phyloP scores from a whole-genome alignment of 2,329 filamentous ascomycete species.

The Lasiodiplodia citricola region DNA sequence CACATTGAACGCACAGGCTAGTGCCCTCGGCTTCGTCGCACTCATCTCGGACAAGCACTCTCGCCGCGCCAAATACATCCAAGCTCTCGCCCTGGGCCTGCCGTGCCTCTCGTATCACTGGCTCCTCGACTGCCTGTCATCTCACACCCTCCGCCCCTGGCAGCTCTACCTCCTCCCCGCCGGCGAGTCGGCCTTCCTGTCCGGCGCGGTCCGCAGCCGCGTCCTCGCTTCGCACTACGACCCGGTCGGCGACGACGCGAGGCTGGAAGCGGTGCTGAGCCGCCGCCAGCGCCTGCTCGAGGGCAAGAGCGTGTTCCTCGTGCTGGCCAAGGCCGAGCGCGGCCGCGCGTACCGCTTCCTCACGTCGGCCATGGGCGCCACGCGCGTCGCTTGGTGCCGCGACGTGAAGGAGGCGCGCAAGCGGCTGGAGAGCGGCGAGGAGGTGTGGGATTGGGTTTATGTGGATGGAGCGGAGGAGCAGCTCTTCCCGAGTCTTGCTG shows the following conservation, averaged over 20 bases:
- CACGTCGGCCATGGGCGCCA: conserved; percentile 76
- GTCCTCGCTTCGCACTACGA: conserved; percentile 63
- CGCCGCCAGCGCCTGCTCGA: conserved; percentile 66
- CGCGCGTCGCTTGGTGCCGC: conserved; percentile 66
- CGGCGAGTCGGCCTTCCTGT: conserved; percentile 77
- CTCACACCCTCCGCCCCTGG: conserved; percentile 72
- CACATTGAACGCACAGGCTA: conserved; percentile 59
- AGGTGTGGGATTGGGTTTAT: conserved; percentile 79
- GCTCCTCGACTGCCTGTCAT: conserved; percentile 73
- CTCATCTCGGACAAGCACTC: conserved; percentile 86
- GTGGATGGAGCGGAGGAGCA: conserved; percentile 69
- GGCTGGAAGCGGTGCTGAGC: conserved; percentile 37
- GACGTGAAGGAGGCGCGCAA: conserved; percentile 69
- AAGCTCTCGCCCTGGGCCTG: conserved; percentile 86
- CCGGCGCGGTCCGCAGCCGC: conserved; percentile 78
- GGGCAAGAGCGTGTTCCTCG: conserved; percentile 71
- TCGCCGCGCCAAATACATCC: conserved; percentile 89
- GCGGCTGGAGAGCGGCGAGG: conserved; percentile 54
- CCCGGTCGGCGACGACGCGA: conserved; percentile 55
- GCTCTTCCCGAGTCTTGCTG: conserved; percentile 57
- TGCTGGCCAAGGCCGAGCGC: conserved; percentile 66
- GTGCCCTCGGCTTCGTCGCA: conserved; percentile 75
- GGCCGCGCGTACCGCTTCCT: conserved; percentile 74
- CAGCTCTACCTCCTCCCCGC: conserved; percentile 82
- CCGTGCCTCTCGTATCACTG: conserved; percentile 85